Evolutionary conservation across 176 grass and related monocot species (phyloP), one percentile per base, ranked within the genome.

Genomic region (Phragmites australis): DNA sequence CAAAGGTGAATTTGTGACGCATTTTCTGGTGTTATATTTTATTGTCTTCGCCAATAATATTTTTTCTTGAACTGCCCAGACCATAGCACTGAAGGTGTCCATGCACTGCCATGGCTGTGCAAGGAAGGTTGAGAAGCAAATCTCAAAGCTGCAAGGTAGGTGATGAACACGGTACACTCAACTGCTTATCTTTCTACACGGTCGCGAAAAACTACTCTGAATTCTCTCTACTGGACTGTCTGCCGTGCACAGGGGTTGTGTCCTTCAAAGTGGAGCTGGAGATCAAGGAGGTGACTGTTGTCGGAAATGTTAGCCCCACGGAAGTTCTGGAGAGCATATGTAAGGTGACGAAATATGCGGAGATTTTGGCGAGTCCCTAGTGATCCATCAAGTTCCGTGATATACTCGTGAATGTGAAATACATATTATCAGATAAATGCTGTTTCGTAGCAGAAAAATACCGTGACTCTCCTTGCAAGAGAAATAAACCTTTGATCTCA

Each of bases 81-180:
- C 96, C 5, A 90, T 95, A 25, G 88, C 72, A 3, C 68, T 93
- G 84, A 95, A 83, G 82, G 96, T 99, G 66, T 93, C 92, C 17
- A 93, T 99, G 90, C 90, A 99, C 87, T 95, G 96, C 71, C 71
- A 86, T 76, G 88, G 96, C 41, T 99, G 96, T n/a, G 92, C 92
- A 19, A 91, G 76, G 77, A 95, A 99, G 84, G 86, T 99, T 39
- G 22, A 90, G 88, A 99, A 91, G 86, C 96, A 99, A 68, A 89
- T 99, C 25, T 91, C 88, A 13, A 93, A 91, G 90, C 77, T 99
- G 66, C 82, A 93, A 91, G 96, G 96, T 95, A 89, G 25, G 47
- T 1, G 55, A 27, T 51, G 76, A 17, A 8, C 19, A 75, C 6
- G 7, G 13, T 17, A 16, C 0, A 1, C 25, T 32, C 3, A 8